Conservation (phyloP, 257 asterid species). For the Nemophila menziesii region DNA sequence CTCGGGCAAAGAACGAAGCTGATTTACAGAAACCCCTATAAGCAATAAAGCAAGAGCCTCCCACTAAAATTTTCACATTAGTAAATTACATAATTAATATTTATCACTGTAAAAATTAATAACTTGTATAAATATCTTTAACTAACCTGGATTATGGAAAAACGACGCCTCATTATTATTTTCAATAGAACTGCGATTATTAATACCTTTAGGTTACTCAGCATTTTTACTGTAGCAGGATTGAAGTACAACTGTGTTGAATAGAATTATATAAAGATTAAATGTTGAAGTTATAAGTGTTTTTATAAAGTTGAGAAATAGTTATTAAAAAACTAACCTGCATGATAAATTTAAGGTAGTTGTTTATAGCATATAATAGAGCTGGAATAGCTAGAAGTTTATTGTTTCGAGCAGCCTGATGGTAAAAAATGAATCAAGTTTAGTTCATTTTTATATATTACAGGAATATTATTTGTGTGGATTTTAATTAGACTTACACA, state of each 20-base stretch:
- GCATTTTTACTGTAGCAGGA: slow-evolving; percentile 99
- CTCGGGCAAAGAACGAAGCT: slow-evolving; percentile 78
- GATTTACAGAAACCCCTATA: slow-evolving; percentile 90
- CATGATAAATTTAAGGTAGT: slow-evolving; percentile 83
- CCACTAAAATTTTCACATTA: slow-evolving; percentile 43
- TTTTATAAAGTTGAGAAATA: too few relatives aligned
- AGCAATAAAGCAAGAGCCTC: slow-evolving; percentile 98
- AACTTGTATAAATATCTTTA: not conserved
- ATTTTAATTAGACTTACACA: too few relatives aligned
- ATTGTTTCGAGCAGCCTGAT: slow-evolving; percentile 89
- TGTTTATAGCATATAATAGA: slow-evolving; percentile 81
- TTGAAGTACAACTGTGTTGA: slow-evolving; percentile 77
- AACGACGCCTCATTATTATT: slow-evolving; percentile 79
- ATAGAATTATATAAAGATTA: not conserved
- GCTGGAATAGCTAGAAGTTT: slow-evolving; percentile 92
- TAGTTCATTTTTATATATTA: not conserved
- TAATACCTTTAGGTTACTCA: slow-evolving; percentile 98
- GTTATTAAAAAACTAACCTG: slow-evolving; percentile 39
- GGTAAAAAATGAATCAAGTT: slow-evolving; percentile 9
- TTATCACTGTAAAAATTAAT: not conserved
- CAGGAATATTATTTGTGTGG: too few relatives aligned
- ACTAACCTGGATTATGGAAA: slow-evolving; percentile 92
- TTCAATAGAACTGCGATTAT: slow-evolving; percentile 88
- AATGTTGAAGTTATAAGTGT: too few relatives aligned
- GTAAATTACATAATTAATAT: not conserved